A percentile compares a stretch with the other conserved stretches of the same genome.
These are phyloP conservation scores for Helichrysum umbraculigerum DNA, from an alignment of 129 eudicot genomes.

Conservation along the genomic window DNA sequence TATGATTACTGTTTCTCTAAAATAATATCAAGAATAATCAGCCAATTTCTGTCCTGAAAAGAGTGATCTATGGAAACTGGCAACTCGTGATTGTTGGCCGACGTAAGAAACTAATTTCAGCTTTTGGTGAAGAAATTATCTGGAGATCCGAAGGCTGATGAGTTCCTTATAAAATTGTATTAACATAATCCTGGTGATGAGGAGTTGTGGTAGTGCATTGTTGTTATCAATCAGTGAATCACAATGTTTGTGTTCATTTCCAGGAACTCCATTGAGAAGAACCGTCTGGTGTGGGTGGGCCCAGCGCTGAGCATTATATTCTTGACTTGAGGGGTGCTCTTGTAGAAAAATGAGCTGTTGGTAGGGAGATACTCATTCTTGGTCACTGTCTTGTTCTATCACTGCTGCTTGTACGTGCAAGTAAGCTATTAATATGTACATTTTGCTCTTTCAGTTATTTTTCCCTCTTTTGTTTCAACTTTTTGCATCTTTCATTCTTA, in stretches of 20 bases:
- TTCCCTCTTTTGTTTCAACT: neutral
- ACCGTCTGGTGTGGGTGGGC: constrained; percentile 90
- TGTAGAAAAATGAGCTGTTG: constrained; percentile 89
- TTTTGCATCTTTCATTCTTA: neutral
- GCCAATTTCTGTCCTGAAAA: no score
- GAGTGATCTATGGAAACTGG: no score
- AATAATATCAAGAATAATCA: neutral
- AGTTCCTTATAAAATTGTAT: neutral
- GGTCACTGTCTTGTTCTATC: constrained; percentile 92
- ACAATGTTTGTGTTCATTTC: constrained; percentile 11
- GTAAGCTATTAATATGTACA: constrained; percentile 44
- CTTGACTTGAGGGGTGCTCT: constrained; percentile 86
- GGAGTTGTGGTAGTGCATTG: constrained; percentile 1
- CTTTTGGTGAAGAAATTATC: no score
- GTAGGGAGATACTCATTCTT: constrained; percentile 88
- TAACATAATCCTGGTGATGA: neutral
- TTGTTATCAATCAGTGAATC: neutral
- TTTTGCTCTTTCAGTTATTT: neutral
- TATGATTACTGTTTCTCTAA: neutral
- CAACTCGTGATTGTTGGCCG: no score
- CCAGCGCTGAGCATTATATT: constrained; percentile 66
- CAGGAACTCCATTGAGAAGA: constrained; percentile 94
- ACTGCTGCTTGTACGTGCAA: constrained; percentile 76
- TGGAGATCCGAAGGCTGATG: neutral
- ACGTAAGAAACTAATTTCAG: no score